A percentile compares a stretch with the other conserved stretches of the same genome.
Conservation (phyloP, 352 stramenopile species). For the Phytophthora ohioensis region DNA sequence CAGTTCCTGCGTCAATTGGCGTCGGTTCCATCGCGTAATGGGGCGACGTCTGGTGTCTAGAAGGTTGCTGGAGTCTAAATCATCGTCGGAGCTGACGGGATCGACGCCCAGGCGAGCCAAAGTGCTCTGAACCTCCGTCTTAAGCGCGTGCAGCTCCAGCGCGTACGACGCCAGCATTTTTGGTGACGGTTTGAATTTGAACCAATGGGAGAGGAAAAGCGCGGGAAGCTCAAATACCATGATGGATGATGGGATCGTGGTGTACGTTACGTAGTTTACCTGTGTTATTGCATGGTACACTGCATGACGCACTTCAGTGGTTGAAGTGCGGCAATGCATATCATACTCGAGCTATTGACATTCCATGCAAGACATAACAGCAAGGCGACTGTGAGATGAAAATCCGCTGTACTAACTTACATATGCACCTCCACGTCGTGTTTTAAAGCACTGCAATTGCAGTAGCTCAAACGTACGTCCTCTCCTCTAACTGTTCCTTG, state of each 20-base stretch:
- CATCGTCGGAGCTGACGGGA: not conserved
- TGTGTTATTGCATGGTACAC: not conserved
- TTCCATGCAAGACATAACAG: not conserved
- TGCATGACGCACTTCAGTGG: not conserved
- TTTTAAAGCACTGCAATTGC: slow-evolving; percentile 4
- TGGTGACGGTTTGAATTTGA: slow-evolving; percentile 31
- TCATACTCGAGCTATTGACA: too few species aligned
- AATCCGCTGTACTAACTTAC: slow-evolving; percentile 49
- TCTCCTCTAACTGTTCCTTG: slow-evolving; percentile 27
- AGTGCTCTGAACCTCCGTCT: slow-evolving; percentile 63
- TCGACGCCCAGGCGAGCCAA: slow-evolving; percentile 48
- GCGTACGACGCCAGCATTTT: slow-evolving; percentile 38
- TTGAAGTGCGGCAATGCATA: not conserved
- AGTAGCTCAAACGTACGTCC: slow-evolving; percentile 11
- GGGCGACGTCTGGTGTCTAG: slow-evolving; percentile 2
- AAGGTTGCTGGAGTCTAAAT: not conserved
- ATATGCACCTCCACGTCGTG: slow-evolving; percentile 37
- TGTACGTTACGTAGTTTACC: slow-evolving; percentile 1
- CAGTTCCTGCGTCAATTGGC: slow-evolving; percentile 51
- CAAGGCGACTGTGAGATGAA: slow-evolving; percentile 16
- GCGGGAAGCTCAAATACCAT: slow-evolving; percentile 24
- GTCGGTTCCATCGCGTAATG: slow-evolving; percentile 36
- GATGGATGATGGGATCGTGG: not conserved
- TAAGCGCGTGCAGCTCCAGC: slow-evolving; percentile 69
- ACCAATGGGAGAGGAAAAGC: slow-evolving; percentile 21